These are phyloP conservation scores for Paramyrothecium roridum DNA, from an alignment of 2,329 filamentous ascomycete species.

Conservation along the genomic window DNA sequence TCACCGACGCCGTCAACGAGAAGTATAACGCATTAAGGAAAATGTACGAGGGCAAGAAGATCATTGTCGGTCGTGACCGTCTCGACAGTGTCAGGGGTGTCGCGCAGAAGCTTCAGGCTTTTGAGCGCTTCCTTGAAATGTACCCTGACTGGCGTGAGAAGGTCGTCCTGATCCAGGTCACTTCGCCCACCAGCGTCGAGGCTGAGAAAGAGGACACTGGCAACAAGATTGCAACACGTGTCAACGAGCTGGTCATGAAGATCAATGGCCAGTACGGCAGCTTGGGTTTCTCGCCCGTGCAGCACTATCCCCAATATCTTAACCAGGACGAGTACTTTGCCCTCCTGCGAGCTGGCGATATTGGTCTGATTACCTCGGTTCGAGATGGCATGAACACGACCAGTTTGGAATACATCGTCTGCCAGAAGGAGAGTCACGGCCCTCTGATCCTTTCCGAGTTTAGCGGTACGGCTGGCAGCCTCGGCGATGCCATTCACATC, in stretches of 20 bases:
- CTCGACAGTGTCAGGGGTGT: slow-evolving; percentile 90
- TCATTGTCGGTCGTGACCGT: slow-evolving; percentile 93
- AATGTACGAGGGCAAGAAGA: slow-evolving; percentile 84
- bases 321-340: slow-evolving; percentile 91
- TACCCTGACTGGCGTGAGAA: slow-evolving; percentile 91
- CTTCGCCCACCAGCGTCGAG: slow-evolving; percentile 78
- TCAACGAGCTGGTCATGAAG: slow-evolving; percentile 84
- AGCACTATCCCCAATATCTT: slow-evolving; percentile 93
- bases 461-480: slow-evolving; percentile 84
- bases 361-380: slow-evolving; percentile 92
- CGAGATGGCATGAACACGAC: slow-evolving; percentile 98
- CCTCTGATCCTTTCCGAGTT: slow-evolving; percentile 95
- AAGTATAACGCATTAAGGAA: slow-evolving; percentile 71
- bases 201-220: slow-evolving; percentile 74
- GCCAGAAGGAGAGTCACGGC: slow-evolving; percentile 81
- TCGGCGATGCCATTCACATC: slow-evolving; percentile 87
- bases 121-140: slow-evolving; percentile 84
- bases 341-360: slow-evolving; percentile 83
- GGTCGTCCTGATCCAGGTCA: slow-evolving; percentile 93
- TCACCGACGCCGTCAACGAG: slow-evolving; percentile 65
- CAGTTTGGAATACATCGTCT: slow-evolving; percentile 89
- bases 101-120: slow-evolving; percentile 92
- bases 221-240: slow-evolving; percentile 80
- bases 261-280: slow-evolving; percentile 92
- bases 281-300: slow-evolving; percentile 83